phyloP scores from a whole-genome alignment of 495 filamentous ascomycete genomes.

The Penicillium bovifimosum region DNA sequence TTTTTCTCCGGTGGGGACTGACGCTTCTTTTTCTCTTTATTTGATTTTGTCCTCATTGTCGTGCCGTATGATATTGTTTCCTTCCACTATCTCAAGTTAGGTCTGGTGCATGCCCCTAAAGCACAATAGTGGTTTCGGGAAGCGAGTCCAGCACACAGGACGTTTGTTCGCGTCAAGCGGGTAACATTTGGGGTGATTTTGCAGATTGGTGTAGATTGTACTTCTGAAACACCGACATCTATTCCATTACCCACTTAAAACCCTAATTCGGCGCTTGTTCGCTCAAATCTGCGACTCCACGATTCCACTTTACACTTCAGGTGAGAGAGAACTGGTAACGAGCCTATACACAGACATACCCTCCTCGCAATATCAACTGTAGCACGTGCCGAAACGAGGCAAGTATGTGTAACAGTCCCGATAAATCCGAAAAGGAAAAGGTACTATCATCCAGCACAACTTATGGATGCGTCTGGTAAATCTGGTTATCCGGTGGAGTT shows the following conservation, averaged over 20 bases:
- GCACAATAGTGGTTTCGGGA: neutral
- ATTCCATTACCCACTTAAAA: neutral
- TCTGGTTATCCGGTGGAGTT: conserved; percentile 12
- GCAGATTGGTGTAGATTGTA: neutral
- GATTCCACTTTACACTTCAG: neutral
- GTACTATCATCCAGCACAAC: neutral
- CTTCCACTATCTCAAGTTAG: neutral
- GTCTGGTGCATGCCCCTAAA: neutral
- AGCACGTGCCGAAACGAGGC: neutral
- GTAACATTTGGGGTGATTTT: neutral
- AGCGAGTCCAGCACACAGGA: neutral
- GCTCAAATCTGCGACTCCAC: neutral
- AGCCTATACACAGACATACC: neutral
- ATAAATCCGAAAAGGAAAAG: neutral
- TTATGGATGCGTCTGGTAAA: conserved; percentile 14
- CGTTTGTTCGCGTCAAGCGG: neutral
- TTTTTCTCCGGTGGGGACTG: neutral
- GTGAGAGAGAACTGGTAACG: neutral
- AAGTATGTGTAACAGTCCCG: neutral
- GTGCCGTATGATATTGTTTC: neutral
- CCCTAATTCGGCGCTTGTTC: neutral
- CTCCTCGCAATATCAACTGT: neutral
- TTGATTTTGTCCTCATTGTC: neutral
- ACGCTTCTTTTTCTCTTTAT: neutral
- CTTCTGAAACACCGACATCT: neutral